Percentiles rank a stretch among this genome's conserved stretches.
Conservation (phyloP, 2,329 filamentous ascomycete species). For the Neonectria coccinea region DNA sequence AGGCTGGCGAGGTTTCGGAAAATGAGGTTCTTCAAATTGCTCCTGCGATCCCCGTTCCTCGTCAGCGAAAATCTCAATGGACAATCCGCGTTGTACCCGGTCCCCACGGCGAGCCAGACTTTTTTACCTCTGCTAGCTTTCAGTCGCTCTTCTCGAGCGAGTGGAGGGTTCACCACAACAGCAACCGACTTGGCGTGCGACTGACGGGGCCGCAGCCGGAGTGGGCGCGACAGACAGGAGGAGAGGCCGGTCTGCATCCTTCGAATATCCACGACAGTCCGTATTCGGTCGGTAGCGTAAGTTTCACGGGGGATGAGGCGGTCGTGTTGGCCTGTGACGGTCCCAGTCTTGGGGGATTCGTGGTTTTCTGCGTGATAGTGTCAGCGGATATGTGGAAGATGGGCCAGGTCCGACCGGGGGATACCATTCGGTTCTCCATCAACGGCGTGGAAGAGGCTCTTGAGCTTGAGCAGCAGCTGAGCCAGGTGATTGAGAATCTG, state of each 20-base stretch:
- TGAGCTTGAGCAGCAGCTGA: slow-evolving; percentile 39
- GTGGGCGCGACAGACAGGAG: slow-evolving; percentile 54
- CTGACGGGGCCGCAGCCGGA: slow-evolving; percentile 52
- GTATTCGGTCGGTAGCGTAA: slow-evolving; percentile 56
- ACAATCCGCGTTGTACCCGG: slow-evolving; percentile 52
- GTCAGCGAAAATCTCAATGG: slow-evolving; percentile 45
- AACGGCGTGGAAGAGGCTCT: slow-evolving; percentile 45
- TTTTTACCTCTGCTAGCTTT: slow-evolving; percentile 50
- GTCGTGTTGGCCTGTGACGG: slow-evolving; percentile 55
- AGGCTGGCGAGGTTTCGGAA: background rate
- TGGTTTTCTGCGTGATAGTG: slow-evolving; percentile 53
- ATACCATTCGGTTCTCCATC: slow-evolving; percentile 50
- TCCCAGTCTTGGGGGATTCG: slow-evolving; percentile 56
- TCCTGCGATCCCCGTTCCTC: slow-evolving; percentile 38
- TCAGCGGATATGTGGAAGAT: slow-evolving; percentile 57
- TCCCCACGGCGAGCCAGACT: slow-evolving; percentile 54
- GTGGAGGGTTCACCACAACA: slow-evolving; percentile 57
- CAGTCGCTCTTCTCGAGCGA: slow-evolving; percentile 48
- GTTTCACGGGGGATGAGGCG: slow-evolving; percentile 57
- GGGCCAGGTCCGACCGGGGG: slow-evolving; percentile 55
- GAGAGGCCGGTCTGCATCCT: slow-evolving; percentile 54
- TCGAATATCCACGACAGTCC: slow-evolving; percentile 57
- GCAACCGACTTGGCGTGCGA: slow-evolving; percentile 54
- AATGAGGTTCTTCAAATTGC: background rate
- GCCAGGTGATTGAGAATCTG: slow-evolving; percentile 39